Conservation (phyloP, 2,329 filamentous ascomycete species). For the Pseudopyricularia javanii region DNA sequence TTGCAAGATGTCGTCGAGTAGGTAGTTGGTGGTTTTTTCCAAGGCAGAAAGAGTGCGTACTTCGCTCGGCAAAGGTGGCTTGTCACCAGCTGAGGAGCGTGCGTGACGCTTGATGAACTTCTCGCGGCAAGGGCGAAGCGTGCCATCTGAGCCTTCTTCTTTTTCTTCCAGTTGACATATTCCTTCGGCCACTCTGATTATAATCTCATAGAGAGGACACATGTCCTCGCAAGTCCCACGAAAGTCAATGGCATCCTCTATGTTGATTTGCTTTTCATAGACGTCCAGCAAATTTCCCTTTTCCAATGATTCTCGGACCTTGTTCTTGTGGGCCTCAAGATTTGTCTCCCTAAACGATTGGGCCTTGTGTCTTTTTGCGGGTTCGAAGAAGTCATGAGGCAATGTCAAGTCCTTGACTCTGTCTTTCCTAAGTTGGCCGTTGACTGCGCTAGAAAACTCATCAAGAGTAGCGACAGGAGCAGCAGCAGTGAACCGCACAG, state of each 20-base stretch:
- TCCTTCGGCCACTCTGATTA: conserved; percentile 48
- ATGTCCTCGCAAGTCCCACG: conserved; percentile 58
- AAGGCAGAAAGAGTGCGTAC: conserved; percentile 49
- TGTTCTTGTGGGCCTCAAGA: conserved; percentile 39
- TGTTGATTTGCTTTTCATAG: conserved; percentile 47
- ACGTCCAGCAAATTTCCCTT: conserved; percentile 51
- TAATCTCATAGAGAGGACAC: conserved; percentile 56
- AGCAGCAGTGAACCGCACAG: background rate
- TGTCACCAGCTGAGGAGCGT: conserved; percentile 55
- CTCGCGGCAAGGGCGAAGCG: conserved; percentile 30
- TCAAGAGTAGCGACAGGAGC: background rate
- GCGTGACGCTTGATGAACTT: conserved; percentile 57
- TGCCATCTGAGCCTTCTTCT: conserved; percentile 25
- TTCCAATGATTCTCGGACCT: conserved; percentile 44
- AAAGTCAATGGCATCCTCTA: conserved; percentile 53
- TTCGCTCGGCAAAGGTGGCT: conserved; percentile 55
- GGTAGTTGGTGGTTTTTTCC: conserved; percentile 48
- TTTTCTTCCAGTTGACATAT: conserved; percentile 47
- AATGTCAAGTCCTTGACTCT: conserved; percentile 40
- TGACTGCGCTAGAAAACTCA: conserved; percentile 35
- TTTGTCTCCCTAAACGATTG: conserved; percentile 42
- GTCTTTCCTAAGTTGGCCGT: conserved; percentile 39
- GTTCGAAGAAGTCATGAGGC: conserved; percentile 42
- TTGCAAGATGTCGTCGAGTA: conserved; percentile 46
- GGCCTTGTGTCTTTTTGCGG: conserved; percentile 35